Evolutionary conservation across 2,329 filamentous ascomycete species (phyloP), one percentile per base, ranked within the genome.

Genomic region (Aureobasidium subglaciale): DNA sequence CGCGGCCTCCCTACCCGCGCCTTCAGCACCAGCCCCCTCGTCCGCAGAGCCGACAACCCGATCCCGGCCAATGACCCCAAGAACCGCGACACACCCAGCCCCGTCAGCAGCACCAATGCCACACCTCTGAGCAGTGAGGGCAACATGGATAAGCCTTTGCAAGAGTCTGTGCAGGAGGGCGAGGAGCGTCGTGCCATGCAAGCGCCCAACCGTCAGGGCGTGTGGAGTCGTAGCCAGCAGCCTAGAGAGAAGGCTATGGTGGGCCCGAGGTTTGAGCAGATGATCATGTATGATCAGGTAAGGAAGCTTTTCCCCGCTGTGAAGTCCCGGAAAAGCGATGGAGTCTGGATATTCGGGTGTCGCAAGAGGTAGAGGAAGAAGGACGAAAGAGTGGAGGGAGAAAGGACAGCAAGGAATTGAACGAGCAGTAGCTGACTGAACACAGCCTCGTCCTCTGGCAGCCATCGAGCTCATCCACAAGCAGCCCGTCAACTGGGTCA

Each of bases 381-480:
- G 4, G 9, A 49, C 37, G 18, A 20, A 27, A 5, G 13, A 27
- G 10, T 20, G 13, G 29, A 18, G 34, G 4, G 25, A 48, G 7
- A 24, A 16, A 20, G n/a, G 30, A 24, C 15, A 18, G 9, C 9
- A 20, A 10, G 35, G n/a, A 38, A 22, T n/a, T n/a, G n/a, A n/a
- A n/a, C n/a, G 16, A 41, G 16, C 3, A 55, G 59, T 48, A 7
- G 64, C 67, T 70, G 49, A 64, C 56, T 18, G 11, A 52, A 35
- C 15, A 27, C 52, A 97, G 93, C 93, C 93, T 61, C 87, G 86
- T 76, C 87, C 93, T 27, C 80, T 85, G 67, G 86, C 93, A 29
- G 93, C 93, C 60, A 99, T 99, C 67, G 89, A 95, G 64, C 83
- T 99, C 71, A 91, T 97, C 67, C 93, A 99, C 80, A 86, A 91